phyloP scores from a whole-genome alignment of 2,329 filamentous ascomycete species.

The Fusarium coicis region DNA sequence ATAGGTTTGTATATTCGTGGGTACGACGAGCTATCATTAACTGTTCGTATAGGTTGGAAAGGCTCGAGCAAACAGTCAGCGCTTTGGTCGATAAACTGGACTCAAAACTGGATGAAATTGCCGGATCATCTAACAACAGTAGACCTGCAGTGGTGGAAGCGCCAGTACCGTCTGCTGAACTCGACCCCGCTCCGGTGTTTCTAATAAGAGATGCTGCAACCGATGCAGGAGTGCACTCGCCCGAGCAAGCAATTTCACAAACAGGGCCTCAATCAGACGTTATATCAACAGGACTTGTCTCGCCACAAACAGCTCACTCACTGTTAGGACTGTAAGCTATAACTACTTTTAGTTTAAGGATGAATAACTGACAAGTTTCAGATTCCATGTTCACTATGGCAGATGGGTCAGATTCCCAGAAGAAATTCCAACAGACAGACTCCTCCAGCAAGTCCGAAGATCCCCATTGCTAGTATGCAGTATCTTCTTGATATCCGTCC shows the following conservation, averaged over 20 bases:
- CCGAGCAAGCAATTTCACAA: background rate
- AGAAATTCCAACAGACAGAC: conserved; percentile 6
- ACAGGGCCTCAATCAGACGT: conserved; percentile 18
- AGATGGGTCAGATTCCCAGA: conserved; percentile 44
- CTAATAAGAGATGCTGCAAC: conserved; percentile 44
- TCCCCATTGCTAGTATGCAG: conserved; percentile 42
- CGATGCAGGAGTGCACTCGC: conserved; percentile 38
- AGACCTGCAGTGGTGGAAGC: background rate
- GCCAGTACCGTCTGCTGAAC: background rate
- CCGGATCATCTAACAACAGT: background rate
- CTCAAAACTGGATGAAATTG: conserved; percentile 1
- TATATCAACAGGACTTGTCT: conserved; percentile 37
- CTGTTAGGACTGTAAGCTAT: conserved; percentile 36
- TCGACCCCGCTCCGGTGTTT: conserved; percentile 39
- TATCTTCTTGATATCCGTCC: conserved; percentile 41
- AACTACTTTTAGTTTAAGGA: accelerated
- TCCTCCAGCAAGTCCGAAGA: conserved; percentile 7
- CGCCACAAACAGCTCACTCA: conserved; percentile 23
- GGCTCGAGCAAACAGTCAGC: conserved; percentile 17
- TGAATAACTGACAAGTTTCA: conserved; percentile 6
- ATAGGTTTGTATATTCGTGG: background rate
- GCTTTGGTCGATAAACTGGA: conserved; percentile 28
- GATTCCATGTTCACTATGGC: conserved; percentile 43
- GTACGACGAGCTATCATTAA: background rate
- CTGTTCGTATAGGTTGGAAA: conserved; percentile 13